A percentile compares a stretch with the other conserved stretches of the same genome.
phyloP scores from a whole-genome alignment of 495 filamentous ascomycete species.

The Daldinia childiae region DNA sequence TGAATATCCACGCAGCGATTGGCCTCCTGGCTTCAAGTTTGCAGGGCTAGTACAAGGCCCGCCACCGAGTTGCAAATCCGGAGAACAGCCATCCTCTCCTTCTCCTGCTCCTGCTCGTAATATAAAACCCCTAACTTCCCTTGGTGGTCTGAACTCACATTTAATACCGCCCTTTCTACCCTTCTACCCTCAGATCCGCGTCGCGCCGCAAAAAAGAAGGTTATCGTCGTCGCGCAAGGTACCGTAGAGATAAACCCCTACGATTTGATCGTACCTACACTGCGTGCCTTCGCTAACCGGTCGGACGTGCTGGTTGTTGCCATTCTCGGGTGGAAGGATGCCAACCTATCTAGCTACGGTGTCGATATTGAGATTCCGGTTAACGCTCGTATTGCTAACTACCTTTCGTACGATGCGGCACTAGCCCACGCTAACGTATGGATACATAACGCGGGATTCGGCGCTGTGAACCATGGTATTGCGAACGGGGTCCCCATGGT shows the following conservation, averaged over 20 bases:
- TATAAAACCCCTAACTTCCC: conserved; percentile 18
- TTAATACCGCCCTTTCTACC: conserved; percentile 9
- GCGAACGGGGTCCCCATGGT: conserved; percentile 54
- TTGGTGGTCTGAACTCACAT: conserved; percentile 40
- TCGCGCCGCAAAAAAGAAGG: conserved; percentile 34
- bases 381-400: conserved; percentile 49
- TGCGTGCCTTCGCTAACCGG: conserved; percentile 42
- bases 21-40: conserved; percentile 46
- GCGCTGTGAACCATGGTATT: conserved; percentile 52
- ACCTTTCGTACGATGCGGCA: conserved; percentile 49
- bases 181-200: not conserved
- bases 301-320: conserved; percentile 46
- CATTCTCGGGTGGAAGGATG: conserved; percentile 46
- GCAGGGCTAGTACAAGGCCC: conserved; percentile 45
- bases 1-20: conserved; percentile 51
- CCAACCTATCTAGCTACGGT: conserved; percentile 25
- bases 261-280: conserved; percentile 50
- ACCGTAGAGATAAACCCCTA: conserved; percentile 45
- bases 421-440: conserved; percentile 51
- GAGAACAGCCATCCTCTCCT: not conserved
- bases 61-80: conserved; percentile 5
- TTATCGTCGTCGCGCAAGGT: conserved; percentile 53
- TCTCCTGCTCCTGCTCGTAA: not conserved
- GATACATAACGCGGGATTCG: conserved; percentile 53
- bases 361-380: conserved; percentile 22